These are phyloP conservation scores for Xylariaceae sp. DNA, from an alignment of 2,329 filamentous ascomycete genomes.

Conservation along the genomic window DNA sequence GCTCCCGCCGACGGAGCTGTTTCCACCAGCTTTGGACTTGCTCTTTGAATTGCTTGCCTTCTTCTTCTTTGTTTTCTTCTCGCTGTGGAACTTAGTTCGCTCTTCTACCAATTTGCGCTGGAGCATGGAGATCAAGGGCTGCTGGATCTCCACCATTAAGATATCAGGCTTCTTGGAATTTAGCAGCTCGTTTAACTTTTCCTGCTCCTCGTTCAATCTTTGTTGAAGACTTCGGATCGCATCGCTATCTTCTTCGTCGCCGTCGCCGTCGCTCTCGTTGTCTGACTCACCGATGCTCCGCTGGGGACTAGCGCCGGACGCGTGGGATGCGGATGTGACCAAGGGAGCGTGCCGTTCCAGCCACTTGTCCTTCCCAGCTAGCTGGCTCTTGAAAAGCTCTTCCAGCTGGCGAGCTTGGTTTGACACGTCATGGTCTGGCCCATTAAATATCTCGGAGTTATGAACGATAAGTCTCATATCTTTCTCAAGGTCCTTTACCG, in stretches of 20 bases:
- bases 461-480: slow-evolving; percentile 79
- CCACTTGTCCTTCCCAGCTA: slow-evolving; percentile 77
- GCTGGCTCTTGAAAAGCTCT: slow-evolving; percentile 68
- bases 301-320: slow-evolving; percentile 58
- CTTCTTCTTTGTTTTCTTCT: slow-evolving; percentile 83
- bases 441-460: slow-evolving; percentile 92
- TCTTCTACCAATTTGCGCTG: slow-evolving; percentile 71
- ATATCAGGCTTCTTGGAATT: slow-evolving; percentile 48
- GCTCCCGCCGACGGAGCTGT: slow-evolving; percentile 31
- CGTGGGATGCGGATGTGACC: slow-evolving; percentile 43
- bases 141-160: slow-evolving; percentile 52
- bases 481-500: slow-evolving; percentile 77
- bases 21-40: slow-evolving; percentile 48
- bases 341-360: slow-evolving; percentile 66
- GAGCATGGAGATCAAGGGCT: slow-evolving; percentile 59
- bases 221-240: slow-evolving; percentile 51
- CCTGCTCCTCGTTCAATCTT: slow-evolving; percentile 53
- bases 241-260: slow-evolving; percentile 41
- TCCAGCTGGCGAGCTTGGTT: slow-evolving; percentile 68
- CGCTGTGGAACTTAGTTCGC: slow-evolving; percentile 57
- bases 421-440: slow-evolving; percentile 67
- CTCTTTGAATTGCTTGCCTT: slow-evolving; percentile 61
- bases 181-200: slow-evolving; percentile 54
- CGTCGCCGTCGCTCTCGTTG: slow-evolving; percentile 66
- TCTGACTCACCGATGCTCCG: slow-evolving; percentile 66